Base-by-base conservation (phyloP, 2,329 filamentous ascomycete species). In the Xylaria sp. region DNA sequence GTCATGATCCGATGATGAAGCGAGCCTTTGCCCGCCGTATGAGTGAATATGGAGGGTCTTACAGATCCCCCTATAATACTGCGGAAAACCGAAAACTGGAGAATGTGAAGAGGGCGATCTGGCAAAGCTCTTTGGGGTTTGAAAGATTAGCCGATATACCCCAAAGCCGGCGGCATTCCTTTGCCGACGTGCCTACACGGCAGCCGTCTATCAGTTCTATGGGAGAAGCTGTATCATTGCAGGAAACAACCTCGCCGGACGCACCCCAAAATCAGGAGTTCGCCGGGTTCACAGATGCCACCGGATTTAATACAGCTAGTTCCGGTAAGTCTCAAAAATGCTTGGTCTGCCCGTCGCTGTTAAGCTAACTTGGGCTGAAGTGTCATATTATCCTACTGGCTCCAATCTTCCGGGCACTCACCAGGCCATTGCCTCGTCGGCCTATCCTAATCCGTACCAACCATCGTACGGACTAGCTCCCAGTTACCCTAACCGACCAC, bases 161-260 rank as follows among this genome's bases (percentile, higher is more conserved):
- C 11, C 90, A 93, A 70, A 92, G 90, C 69, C 85, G 91, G 61
- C 87, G 91, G 27, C 91, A 94, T 75, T 94, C 91, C 1, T 92
- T 95, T 72, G 91, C 87, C 53, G 88, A 88, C 69, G 82, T 89
- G 70, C 86, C 85, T 27, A 87, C 85, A 25, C 82, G 87, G 13
- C 87, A 89, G 67, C 84, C 81, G 2, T 89, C 87, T 2, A 85
- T 89, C 65, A 84, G 85, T 68, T 88, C 86, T 27, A 77, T 86
- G 54, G 81, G 80, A 49, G 86, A 88, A 68, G 74, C 79, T 48
- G 75, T 78, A 38, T 74, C 79, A 3, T 70, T 79, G 9, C 77
- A 85, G 21, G 84, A 87, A 17, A 72, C 76, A 9, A 75, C 76
- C 2, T 71, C 76, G 15, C 76, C 79, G 17, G 83, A 86, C 11